A percentile compares a stretch with the other conserved stretches of the same genome.
Evolutionary conservation across 441 rosid genomes (phyloP).

Genomic region (Pelargonium cotyledonis): DNA sequence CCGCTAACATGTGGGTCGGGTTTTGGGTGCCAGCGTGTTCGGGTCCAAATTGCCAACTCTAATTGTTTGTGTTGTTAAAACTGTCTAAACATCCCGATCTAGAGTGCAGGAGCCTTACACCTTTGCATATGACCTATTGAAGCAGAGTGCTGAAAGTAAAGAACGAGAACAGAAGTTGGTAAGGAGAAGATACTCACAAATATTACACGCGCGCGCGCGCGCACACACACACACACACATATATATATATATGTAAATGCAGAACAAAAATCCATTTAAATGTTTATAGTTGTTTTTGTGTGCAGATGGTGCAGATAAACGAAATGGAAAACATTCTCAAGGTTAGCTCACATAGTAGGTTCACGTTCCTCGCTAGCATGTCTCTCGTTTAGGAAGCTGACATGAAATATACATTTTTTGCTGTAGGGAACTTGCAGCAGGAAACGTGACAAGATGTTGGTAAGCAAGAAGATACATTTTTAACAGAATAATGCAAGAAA

Average conservation of each 20-base stretch:
- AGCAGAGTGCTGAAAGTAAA: not conserved
- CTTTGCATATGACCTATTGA: not conserved
- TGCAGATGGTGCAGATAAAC: not conserved
- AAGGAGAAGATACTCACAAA: not conserved
- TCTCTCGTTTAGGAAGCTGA: not conserved
- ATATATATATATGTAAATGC: too few relatives aligned
- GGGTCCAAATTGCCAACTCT: too few relatives aligned
- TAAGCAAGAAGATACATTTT: not conserved
- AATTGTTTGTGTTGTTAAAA: not conserved
- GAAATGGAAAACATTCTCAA: conserved; percentile 1
- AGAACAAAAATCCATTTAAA: not conserved
- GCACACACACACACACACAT: too few relatives aligned
- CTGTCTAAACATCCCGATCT: not conserved
- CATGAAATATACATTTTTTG: not conserved
- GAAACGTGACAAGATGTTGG: not conserved
- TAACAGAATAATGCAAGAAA: not conserved
- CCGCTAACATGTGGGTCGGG: too few relatives aligned
- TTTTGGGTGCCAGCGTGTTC: too few relatives aligned
- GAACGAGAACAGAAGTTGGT: conserved; percentile 1
- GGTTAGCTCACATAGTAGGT: not conserved
- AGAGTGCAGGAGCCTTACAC: not conserved
- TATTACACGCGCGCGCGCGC: too few relatives aligned
- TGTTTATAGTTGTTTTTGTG: not conserved
- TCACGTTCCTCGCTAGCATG: not conserved
- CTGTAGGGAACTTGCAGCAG: not conserved